phyloP scores from a whole-genome alignment of 73 alveolate genomes.

The Uronychia binucleata region DNA sequence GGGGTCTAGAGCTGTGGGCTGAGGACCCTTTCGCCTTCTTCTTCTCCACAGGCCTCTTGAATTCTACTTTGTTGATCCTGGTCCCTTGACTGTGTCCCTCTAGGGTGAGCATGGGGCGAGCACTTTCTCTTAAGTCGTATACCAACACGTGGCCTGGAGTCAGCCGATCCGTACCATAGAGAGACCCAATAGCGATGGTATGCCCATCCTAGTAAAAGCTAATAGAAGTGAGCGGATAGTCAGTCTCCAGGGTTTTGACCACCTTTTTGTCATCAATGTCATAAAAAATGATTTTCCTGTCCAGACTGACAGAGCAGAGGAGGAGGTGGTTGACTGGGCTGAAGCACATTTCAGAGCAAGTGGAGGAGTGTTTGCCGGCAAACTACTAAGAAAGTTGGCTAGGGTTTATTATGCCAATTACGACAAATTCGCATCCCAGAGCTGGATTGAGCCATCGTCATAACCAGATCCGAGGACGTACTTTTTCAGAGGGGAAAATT shows the following conservation, averaged over 20 bases:
- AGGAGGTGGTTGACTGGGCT: conserved; percentile 53
- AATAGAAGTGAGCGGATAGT: conserved; percentile 50
- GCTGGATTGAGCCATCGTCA: conserved; percentile 55
- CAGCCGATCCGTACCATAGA: conserved; percentile 7
- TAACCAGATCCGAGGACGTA: conserved; percentile 45
- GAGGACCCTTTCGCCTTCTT: conserved; percentile 1
- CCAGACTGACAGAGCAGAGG: conserved; percentile 56
- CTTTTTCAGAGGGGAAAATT: conserved; percentile 57
- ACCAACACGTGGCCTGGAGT: conserved; percentile 28
- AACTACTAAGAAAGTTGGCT: conserved; percentile 7
- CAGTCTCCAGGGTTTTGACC: conserved; percentile 50
- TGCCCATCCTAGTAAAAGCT: conserved; percentile 62
- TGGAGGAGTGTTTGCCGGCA: conserved; percentile 31
- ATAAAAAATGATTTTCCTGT: conserved; percentile 52
- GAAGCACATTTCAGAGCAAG: conserved; percentile 52
- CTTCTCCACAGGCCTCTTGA: conserved; percentile 31
- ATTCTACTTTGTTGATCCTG: conserved; percentile 14
- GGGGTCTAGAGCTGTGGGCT: neutral
- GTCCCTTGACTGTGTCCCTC: conserved; percentile 25
- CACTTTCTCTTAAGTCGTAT: conserved; percentile 55
- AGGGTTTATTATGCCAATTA: conserved; percentile 1
- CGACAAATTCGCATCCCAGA: conserved; percentile 35
- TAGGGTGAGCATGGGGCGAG: conserved; percentile 1
- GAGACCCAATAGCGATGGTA: conserved; percentile 67
- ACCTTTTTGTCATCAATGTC: conserved; percentile 58